phyloP scores from a whole-genome alignment of 208 protist species.

The Leishmania aethiopica region DNA sequence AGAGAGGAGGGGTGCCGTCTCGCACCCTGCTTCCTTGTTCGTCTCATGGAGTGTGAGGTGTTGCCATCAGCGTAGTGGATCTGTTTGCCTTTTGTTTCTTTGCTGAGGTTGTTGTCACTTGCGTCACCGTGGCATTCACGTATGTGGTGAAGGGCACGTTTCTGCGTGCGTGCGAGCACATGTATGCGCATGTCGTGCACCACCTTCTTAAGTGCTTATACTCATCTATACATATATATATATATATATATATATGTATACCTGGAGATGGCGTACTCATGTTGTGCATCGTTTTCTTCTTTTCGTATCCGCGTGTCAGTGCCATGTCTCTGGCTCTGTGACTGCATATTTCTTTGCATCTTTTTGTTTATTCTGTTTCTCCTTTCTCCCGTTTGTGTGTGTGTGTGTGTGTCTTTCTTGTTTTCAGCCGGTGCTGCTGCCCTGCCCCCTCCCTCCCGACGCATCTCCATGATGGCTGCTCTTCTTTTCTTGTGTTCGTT shows the following conservation, averaged over 20 bases:
- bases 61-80: too few species aligned
- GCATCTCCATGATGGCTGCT: too few species aligned
- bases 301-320: too few species aligned
- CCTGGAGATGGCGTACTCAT: too few species aligned
- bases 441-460: too few species aligned
- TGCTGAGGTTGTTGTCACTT: neutral
- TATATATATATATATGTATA: neutral
- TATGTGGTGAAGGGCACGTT: neutral
- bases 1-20: too few species aligned
- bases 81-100: neutral
- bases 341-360: neutral
- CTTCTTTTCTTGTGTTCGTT: too few species aligned
- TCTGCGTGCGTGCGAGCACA: neutral
- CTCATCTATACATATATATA: neutral
- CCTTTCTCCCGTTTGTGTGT: neutral
- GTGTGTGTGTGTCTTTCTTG: too few species aligned
- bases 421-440: neutral
- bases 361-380: neutral
- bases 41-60: too few species aligned
- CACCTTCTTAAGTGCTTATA: neutral
- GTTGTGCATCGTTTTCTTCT: too few species aligned
- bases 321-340: too few species aligned
- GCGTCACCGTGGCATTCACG: neutral
- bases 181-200: neutral
- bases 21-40: too few species aligned